Conservation (phyloP, 73 alveolate species). For the Urostyla sp. region DNA sequence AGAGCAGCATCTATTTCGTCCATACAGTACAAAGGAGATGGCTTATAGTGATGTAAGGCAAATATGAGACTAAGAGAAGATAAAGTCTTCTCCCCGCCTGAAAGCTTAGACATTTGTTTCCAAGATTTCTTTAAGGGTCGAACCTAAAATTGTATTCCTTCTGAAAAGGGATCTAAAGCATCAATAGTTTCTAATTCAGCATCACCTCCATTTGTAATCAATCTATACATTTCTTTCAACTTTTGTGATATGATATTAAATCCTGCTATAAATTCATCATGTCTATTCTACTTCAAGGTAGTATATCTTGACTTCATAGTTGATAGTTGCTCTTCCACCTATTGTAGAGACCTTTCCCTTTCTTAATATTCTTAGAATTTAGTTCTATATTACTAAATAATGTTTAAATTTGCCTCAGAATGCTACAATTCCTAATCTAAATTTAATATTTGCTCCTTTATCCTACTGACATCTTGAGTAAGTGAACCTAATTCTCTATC, state of each 20-base stretch:
- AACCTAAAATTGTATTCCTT: constrained; percentile 91
- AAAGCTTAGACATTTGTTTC: constrained; percentile 89
- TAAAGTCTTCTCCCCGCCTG: constrained; percentile 96
- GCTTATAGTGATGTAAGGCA: constrained; percentile 96
- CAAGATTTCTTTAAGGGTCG: constrained; percentile 92
- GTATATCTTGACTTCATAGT: constrained; percentile 66
- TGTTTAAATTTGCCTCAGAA: constrained; percentile 76
- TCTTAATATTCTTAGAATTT: constrained; percentile 59
- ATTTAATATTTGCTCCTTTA: background rate
- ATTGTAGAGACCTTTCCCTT: constrained; percentile 70
- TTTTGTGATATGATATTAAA: constrained; percentile 66
- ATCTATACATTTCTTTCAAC: constrained; percentile 77
- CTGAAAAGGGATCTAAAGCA: constrained; percentile 88
- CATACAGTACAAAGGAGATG: constrained; percentile 88
- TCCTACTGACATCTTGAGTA: constrained; percentile 3
- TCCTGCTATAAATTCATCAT: constrained; percentile 77
- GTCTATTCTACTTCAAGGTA: constrained; percentile 71
- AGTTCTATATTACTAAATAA: constrained; percentile 67
- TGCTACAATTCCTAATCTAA: constrained; percentile 15
- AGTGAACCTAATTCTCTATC: constrained; percentile 42
- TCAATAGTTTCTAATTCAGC: constrained; percentile 88
- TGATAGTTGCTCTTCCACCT: constrained; percentile 58
- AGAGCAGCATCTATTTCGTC: constrained; percentile 98
- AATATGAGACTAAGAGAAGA: constrained; percentile 88
- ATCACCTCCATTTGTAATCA: constrained; percentile 80